Base-by-base conservation (phyloP, 768 basidiomycete species). In the Gyrodon lividus region DNA sequence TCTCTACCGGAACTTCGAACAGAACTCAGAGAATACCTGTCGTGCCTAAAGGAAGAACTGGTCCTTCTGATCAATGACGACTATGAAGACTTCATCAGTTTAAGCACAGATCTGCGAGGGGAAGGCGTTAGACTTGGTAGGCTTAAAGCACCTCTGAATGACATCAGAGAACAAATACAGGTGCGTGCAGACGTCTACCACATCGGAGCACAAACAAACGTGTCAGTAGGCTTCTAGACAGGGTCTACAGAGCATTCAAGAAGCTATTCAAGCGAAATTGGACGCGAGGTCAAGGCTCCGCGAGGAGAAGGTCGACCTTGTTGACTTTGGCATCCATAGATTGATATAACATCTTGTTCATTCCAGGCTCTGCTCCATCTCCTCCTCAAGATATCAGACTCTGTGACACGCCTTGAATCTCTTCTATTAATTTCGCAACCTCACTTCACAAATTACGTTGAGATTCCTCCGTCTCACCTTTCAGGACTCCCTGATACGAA, bases 1-100 rank as follows among this genome's bases (percentile, higher is more conserved):
- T 90, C 92, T 9, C 78, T 97, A 17, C 85, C 88, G 26, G 96
- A 98, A 68, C 76, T 98, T 28, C 86, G 94, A 47, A 70, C 82
- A 4, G 95, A 99, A 66, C 75, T 99, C 19, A 80, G 93, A 28
- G 84, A 92, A 46, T 98, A 98, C 67, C 76, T 92, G 53, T 80
- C 82, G 0, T 74, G 78, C 9, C 72, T 99, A 56, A 93, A 96
- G 69, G 92, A 95, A 66, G 96, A 97, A 66, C 79, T 99, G 31
- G 93, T 98, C 26, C 85, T 85, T 62, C 83, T 98, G 62, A 97
- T 98, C 67, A 98, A 99, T 70, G 88, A 93, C 60, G 97, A 98
- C 71, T 99, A 98, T 63, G 94, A 94, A 67, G 94, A 94, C 13
- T 99, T 98, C 66, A 96, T 98, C 62, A 92, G 90, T 59, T 76